Base-by-base conservation (phyloP, 2,329 filamentous ascomycete genomes). In the Orbilia oligospora region DNA sequence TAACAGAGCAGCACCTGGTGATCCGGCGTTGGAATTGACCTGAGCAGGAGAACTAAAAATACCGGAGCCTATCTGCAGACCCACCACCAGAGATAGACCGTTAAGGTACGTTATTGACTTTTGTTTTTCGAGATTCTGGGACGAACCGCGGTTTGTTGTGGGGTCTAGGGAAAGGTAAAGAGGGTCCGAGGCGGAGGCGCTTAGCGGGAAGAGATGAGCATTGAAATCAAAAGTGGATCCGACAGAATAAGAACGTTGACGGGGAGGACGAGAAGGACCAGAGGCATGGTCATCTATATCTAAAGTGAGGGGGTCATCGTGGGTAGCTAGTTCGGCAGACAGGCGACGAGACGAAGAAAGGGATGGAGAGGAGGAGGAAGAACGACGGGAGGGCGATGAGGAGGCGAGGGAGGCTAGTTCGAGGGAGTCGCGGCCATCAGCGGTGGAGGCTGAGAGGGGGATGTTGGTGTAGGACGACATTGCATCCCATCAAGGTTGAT, bases 81-180 rank as follows among this genome's bases (percentile, higher is more conserved):
- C 95, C 61, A 98, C 89, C 63, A 99, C 92, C 73, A 99, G 87
- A 24, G 93, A 97, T 73, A 99, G 85, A 0, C 96, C 96, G 84
- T 99, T 99, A 56, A 98, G 84, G 83, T 95, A 98, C 30, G 96
- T 98, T 84, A 99, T 86, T 14, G 93, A 97, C 87, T 99, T 99
- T 86, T 97, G 92, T 84, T 93, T 96, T 87, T 99, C 96, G 98
- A 85, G 48, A 92, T 93, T n/a, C 89, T 91, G 78, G 83, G 36
- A 83, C 79, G 38, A 80, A 77, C 27, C 86, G 82, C 46, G 49
- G n/a, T 85, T 83, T 33, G 86, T 85, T 8, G 86, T 84, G 44
- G 94, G 90, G 27, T 91, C 91, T 16, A 99, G 88, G 12, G 94
- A 93, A 49, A 94, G 93, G 85, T 99, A 99, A 46, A 92, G 90